Evolutionary conservation across 1,139 yeast species (phyloP), one percentile per base, ranked within the genome.

Genomic region (Wickerhamiella infanticola): DNA sequence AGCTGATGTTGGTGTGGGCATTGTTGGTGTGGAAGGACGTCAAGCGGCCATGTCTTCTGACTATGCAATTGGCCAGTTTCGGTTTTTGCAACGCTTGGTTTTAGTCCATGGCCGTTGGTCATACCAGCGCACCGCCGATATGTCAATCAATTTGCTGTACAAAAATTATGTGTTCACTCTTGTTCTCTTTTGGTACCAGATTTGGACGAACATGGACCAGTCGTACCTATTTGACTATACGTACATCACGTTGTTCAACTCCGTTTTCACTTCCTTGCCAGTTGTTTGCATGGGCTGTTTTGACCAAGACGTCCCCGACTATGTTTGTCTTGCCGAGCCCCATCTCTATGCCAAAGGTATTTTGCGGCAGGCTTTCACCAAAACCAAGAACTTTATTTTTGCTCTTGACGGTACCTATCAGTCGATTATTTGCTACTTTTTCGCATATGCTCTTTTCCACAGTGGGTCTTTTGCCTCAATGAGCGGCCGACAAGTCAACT

Each of bases 21-120:
- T 90, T 57, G 94, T 95, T 42, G 98, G 98, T 62, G 93, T 85
- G 65, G 98, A 90, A 70, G 98, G 98, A 55, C 73, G 97, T 47
- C 97, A 90, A 62, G 98, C 98, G n/a, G 97, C 82, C 13, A 90
- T 90, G 98, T 82, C 95, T 7, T 82, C 96, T 0, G 98, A 90
- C 69, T 90, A 86, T 64, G 98, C 96, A 4, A 69, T 90, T 61
- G 98, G 96, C 9, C 98, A 90, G 63, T 90, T 90, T 66, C 71
- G 96, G 57, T 90, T 74, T 60, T 64, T 90, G 58, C 74, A 83
- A 1, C 72, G 88, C 56, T 70, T 90, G 55, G 67, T 90, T 42
- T 67, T 90, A 45, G 93, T 85, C 24, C 98, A 90, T 66, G 98
- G 98, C 37, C 75, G 96, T 61, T 90, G 97, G 97, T 83, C 95